Evolutionary conservation across 1,284 basidiomycete genomes (phyloP).

Genomic region (Mycosarcoma mackinlayi): DNA sequence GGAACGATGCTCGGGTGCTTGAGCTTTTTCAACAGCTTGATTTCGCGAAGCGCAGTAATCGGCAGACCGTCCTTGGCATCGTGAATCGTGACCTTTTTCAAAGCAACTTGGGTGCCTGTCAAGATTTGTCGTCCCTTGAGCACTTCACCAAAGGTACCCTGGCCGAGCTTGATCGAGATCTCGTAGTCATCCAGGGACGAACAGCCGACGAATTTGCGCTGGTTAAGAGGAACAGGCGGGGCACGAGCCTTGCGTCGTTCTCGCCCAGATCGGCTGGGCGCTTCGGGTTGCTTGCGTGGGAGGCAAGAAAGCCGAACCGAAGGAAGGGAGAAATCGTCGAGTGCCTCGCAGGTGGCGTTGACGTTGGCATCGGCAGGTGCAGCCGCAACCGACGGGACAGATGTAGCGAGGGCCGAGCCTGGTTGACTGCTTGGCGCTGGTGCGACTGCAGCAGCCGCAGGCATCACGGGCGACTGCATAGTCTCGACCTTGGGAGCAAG

Average conservation of each 20-base stretch:
- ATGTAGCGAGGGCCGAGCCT: conserved; percentile 13
- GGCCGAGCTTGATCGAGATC: conserved; percentile 62
- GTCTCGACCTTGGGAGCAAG: conserved; percentile 30
- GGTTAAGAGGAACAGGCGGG: conserved; percentile 44
- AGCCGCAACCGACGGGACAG: neutral
- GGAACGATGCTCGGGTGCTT: conserved; percentile 87
- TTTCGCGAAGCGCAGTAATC: conserved; percentile 96
- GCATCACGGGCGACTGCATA: conserved; percentile 30
- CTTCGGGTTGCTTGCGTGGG: conserved; percentile 20
- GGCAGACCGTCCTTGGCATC: conserved; percentile 96
- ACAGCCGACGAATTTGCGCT: conserved; percentile 61
- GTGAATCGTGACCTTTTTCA: conserved; percentile 95
- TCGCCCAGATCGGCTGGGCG: conserved; percentile 10
- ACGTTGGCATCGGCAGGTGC: conserved; percentile 15
- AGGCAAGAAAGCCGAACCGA: conserved; percentile 39
- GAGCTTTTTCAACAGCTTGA: conserved; percentile 92
- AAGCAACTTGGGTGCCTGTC: conserved; percentile 79
- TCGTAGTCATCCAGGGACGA: conserved; percentile 62
- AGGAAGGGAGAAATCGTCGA: conserved; percentile 27
- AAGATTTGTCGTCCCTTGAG: conserved; percentile 64
- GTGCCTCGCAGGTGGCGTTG: conserved; percentile 19
- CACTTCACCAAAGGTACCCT: conserved; percentile 68
- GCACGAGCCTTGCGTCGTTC: conserved; percentile 41
- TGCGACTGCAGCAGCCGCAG: conserved; percentile 1
- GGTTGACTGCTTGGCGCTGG: conserved; percentile 8